A percentile compares a stretch with the other conserved stretches of the same genome.
These are phyloP conservation scores for Rosa lucieae DNA, from an alignment of 306 rosid genomes.

Conservation along the genomic window DNA sequence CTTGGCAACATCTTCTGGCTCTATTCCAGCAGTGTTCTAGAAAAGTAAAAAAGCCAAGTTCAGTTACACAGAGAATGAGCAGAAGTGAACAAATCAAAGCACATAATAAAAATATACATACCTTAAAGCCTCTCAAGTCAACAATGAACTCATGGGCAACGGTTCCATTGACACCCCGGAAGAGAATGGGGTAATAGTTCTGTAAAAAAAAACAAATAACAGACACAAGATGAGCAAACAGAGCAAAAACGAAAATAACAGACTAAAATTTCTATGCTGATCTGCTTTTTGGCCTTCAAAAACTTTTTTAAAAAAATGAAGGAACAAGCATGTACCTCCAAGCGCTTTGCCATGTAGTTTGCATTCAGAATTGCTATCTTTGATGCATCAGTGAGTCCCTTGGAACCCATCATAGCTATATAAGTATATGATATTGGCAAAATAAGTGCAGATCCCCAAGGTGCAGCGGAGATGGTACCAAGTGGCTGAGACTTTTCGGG, in stretches of 20 bases:
- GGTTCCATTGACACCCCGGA: conserved; percentile 99
- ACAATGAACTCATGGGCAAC: conserved; percentile 92
- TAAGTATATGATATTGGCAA: conserved; percentile 96
- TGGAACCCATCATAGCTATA: conserved; percentile 98
- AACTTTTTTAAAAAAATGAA: background rate
- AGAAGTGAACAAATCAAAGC: conserved; percentile 5
- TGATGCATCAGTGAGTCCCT: conserved; percentile 94
- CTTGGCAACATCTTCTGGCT: conserved; percentile 94
- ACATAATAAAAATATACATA: conserved; percentile 28
- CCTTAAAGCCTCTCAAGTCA: conserved; percentile 98
- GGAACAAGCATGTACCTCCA: conserved; percentile 64
- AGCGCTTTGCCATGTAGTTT: conserved; percentile 95
- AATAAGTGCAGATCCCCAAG: conserved; percentile 99
- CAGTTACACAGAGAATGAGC: background rate
- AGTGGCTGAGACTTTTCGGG: conserved; percentile 80
- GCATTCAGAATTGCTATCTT: conserved; percentile 97
- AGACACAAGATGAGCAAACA: conserved; percentile 25
- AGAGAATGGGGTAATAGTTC: conserved; percentile 81
- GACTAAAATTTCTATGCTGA: background rate
- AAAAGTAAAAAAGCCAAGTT: background rate
- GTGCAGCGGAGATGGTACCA: conserved; percentile 96
- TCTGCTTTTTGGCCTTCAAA: background rate
- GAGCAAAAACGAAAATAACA: background rate
- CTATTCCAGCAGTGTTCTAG: conserved; percentile 86
- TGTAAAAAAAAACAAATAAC: conserved; percentile 27